Conservation (phyloP, 140 eudicot species). For the Ambrosia hybrid region DNA sequence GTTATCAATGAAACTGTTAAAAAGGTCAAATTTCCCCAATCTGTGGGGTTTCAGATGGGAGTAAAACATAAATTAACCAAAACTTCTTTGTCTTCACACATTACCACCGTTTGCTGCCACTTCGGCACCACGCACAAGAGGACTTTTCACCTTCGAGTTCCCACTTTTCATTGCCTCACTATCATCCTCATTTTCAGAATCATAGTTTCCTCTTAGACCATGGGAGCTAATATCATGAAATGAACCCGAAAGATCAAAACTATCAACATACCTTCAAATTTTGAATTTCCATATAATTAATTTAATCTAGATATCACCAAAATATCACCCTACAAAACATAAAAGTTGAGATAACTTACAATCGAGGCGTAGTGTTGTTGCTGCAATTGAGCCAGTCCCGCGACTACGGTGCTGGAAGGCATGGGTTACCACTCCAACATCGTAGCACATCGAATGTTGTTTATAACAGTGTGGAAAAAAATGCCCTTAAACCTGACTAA, state of each 20-base stretch:
- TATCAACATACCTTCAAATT: slow-evolving; percentile 41
- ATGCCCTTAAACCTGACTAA: no score
- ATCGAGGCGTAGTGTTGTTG: slow-evolving; percentile 47
- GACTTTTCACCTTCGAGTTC: slow-evolving; percentile 23
- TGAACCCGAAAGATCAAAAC: slow-evolving; percentile 50
- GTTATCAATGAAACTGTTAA: no score
- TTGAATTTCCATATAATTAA: not conserved
- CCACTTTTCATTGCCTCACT: slow-evolving; percentile 22
- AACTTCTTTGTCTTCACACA: slow-evolving; percentile 30
- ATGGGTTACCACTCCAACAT: slow-evolving; percentile 69
- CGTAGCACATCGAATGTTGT: slow-evolving; percentile 28
- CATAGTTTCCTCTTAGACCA: slow-evolving; percentile 34
- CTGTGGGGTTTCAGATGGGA: no score
- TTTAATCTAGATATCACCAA: not conserved
- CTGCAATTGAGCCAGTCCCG: slow-evolving; percentile 76
- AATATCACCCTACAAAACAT: not conserved
- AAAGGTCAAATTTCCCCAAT: no score
- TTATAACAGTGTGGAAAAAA: no score
- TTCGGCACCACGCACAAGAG: slow-evolving; percentile 27
- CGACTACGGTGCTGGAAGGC: slow-evolving; percentile 58
- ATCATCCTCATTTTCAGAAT: slow-evolving; percentile 30
- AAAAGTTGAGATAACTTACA: slow-evolving; percentile 41
- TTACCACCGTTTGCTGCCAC: slow-evolving; percentile 26
- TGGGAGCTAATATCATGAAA: slow-evolving; percentile 68
- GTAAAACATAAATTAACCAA: no score